phyloP scores from a whole-genome alignment of 768 basidiomycete species.

The Paxillus ammoniavirescens region DNA sequence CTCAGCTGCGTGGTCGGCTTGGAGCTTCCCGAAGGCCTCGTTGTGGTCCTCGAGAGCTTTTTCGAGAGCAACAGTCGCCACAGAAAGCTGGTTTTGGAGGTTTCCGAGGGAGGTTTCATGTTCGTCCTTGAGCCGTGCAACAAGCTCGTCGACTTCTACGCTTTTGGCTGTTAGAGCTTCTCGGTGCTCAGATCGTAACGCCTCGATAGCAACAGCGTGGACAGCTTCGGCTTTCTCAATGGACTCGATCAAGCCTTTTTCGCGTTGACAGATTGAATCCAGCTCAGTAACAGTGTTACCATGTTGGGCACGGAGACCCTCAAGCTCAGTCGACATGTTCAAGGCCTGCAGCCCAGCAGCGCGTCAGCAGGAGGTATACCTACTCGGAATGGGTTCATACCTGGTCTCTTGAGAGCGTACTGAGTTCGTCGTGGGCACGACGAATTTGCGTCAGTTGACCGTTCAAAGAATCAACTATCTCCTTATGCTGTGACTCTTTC shows the following conservation, averaged over 20 bases:
- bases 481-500: constrained; percentile 89
- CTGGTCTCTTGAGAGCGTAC: constrained; percentile 81
- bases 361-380: not conserved
- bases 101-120: constrained; percentile 40
- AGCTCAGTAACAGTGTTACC: constrained; percentile 49
- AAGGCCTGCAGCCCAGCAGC: constrained; percentile 46
- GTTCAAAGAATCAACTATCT: constrained; percentile 72
- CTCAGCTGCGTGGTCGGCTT: constrained; percentile 50
- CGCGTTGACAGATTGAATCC: constrained; percentile 55
- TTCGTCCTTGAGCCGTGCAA: constrained; percentile 48
- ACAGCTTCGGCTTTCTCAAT: constrained; percentile 50
- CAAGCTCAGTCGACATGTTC: constrained; percentile 88
- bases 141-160: constrained; percentile 39
- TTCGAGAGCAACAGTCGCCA: constrained; percentile 41
- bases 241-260: constrained; percentile 50
- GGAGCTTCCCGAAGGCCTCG: constrained; percentile 56
- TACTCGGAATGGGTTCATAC: constrained; percentile 37
- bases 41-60: constrained; percentile 58
- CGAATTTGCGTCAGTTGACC: constrained; percentile 65
- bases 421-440: constrained; percentile 80
- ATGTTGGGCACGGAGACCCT: constrained; percentile 65
- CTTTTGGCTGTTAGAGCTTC: constrained; percentile 41
- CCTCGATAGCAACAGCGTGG: constrained; percentile 48
- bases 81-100: constrained; percentile 45
- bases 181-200: constrained; percentile 45